These are phyloP conservation scores for Poa pratensis DNA, from an alignment of 176 grass and related monocot genomes.

Conservation along the genomic window DNA sequence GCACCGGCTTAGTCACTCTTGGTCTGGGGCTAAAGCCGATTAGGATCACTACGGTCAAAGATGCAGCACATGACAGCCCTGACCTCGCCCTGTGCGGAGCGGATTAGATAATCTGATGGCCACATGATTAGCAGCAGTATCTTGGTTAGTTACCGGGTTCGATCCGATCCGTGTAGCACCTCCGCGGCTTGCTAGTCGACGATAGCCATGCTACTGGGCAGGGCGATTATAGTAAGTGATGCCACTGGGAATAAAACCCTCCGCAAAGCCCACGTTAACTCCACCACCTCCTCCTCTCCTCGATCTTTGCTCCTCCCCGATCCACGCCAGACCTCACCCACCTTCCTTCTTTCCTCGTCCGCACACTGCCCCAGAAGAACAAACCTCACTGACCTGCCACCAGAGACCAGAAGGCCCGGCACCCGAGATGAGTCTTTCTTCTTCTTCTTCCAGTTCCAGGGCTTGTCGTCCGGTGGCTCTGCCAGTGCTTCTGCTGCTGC, in stretches of 20 bases:
- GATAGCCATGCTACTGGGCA: conserved; percentile 11
- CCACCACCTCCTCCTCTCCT: conserved; percentile 23
- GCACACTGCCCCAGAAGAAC: conserved; percentile 43
- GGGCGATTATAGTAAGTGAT: conserved; percentile 1
- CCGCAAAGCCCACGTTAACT: conserved; percentile 49
- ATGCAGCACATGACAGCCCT: conserved; percentile 17
- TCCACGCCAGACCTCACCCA: conserved; percentile 21
- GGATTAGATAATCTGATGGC: conserved; percentile 25
- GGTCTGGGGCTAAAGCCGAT: neutral
- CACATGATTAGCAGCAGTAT: conserved; percentile 26
- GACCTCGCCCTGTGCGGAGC: conserved; percentile 11
- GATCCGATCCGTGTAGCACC: conserved; percentile 19
- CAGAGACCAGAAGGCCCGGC: neutral
- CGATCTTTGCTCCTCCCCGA: conserved; percentile 38
- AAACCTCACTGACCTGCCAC: neutral
- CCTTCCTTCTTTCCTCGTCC: neutral
- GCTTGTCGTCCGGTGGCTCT: neutral
- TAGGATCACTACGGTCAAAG: neutral
- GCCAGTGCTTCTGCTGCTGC: neutral
- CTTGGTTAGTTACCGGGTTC: conserved; percentile 16
- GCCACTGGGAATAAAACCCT: conserved; percentile 45
- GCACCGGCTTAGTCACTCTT: neutral
- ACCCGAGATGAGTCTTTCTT: neutral
- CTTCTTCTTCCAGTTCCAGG: neutral
- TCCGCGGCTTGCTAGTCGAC: conserved; percentile 45